Evolutionary conservation across 2,329 filamentous ascomycete genomes (phyloP).

Genomic region (Geoglossum cookeanum): DNA sequence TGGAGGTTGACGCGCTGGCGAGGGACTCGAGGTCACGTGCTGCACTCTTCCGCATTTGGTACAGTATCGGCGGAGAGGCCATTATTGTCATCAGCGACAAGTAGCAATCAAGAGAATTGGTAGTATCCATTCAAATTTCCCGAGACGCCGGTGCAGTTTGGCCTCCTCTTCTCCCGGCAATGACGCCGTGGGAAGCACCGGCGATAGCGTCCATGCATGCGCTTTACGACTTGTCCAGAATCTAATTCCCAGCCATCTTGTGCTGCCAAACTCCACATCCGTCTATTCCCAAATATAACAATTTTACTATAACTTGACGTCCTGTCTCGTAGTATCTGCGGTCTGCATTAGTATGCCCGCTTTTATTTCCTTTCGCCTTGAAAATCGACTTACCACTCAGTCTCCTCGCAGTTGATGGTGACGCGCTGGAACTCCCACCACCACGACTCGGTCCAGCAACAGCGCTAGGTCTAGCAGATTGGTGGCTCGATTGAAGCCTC

Average conservation of each 20-base stretch:
- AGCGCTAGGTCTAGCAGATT: not conserved
- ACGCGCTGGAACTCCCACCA: not conserved
- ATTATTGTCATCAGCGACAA: too few relatives aligned
- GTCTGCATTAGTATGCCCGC: not conserved
- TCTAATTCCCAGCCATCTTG: not conserved
- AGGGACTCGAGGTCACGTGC: not conserved
- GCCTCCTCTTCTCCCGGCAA: not conserved
- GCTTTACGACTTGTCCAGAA: not conserved
- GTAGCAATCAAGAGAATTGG: too few relatives aligned
- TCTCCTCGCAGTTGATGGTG: not conserved
- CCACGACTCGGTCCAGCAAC: not conserved
- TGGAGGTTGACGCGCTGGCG: not conserved
- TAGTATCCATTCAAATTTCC: not conserved
- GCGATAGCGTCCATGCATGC: not conserved
- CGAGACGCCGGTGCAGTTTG: not conserved
- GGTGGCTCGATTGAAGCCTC: conserved; percentile 23
- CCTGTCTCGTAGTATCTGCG: not conserved
- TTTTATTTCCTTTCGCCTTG: not conserved
- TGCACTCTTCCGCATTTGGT: not conserved
- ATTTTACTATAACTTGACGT: not conserved
- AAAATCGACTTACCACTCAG: conserved; percentile 2
- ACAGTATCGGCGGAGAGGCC: not conserved
- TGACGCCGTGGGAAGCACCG: not conserved
- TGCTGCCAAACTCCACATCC: not conserved
- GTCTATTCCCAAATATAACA: not conserved